Evolutionary conservation across 495 filamentous ascomycete species (phyloP).

Genomic region (Neurospora pannonica): DNA sequence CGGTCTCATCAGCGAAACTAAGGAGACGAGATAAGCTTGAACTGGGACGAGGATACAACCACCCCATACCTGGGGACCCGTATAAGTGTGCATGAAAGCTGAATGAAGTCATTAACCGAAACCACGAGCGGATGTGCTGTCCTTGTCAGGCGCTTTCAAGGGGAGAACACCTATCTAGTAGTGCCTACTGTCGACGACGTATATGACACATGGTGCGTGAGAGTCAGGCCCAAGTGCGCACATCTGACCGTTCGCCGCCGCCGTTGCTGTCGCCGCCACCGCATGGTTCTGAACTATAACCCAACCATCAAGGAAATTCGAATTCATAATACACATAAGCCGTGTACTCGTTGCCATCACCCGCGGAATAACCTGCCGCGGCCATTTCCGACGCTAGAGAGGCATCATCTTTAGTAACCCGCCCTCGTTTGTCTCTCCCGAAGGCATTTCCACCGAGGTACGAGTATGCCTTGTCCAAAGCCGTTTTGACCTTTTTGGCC

Average conservation of each 20-base stretch:
- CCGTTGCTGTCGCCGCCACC: background rate
- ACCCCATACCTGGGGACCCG: background rate
- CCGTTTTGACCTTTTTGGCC: conserved; percentile 67
- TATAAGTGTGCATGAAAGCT: background rate
- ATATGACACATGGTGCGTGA: background rate
- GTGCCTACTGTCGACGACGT: background rate
- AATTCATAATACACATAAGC: conserved; percentile 97
- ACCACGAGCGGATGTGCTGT: background rate
- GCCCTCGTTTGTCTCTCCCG: conserved; percentile 85
- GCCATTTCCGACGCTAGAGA: conserved; percentile 69
- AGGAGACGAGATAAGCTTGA: conserved; percentile 19
- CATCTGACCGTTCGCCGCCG: background rate
- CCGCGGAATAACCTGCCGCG: conserved; percentile 46
- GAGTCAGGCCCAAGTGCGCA: background rate
- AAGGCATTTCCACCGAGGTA: conserved; percentile 95
- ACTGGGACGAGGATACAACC: background rate
- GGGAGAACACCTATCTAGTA: background rate
- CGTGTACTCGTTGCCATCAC: conserved; percentile 76
- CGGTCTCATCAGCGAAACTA: conserved; percentile 28
- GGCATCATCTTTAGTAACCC: conserved; percentile 77
- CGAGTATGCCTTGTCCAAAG: conserved; percentile 77
- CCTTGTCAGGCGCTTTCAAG: background rate
- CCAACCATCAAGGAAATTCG: conserved; percentile 45
- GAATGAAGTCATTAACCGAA: background rate
- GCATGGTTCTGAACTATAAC: background rate